Evolutionary conservation across 2,329 filamentous ascomycete species (phyloP), one percentile per base, ranked within the genome.

Genomic region (Colletotrichum sp.): DNA sequence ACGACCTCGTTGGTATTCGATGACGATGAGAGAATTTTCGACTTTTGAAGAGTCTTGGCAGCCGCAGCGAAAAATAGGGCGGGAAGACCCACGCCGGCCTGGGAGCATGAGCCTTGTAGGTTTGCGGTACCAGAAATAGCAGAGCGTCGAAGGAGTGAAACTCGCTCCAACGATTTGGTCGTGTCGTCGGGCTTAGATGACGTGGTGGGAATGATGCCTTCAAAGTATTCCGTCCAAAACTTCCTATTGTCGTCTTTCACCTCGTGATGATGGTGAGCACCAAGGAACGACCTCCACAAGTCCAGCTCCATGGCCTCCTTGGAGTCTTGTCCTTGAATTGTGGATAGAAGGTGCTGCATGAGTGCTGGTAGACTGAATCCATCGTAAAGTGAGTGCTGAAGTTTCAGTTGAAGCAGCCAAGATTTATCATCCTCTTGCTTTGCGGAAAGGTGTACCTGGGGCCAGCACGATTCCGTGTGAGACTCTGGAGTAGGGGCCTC

Each of bases 301-400:
- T 39, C 66, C 10, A 75, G 6, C 12, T 16, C 12, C 5, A 26
- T 3, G 8, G 12, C 8, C n/a, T 8, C 8, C 6, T 24, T 12
- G 8, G 57, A 18, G 6, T 9, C 4, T 22, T 69, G 16, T 2
- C 34, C 26, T 22, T 48, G n/a, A 4, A 74, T 18, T 1, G 5
- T 39, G 9, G 71, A 64, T 6, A 55, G 48, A 1, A 71, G 39
- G 6, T 71, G 55, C 3, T 88, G 81, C 26, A 95, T 85, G 8
- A 98, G 85, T 1, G 89, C 82, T 1, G 93, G 91, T 6, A 98
- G 86, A 79, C 95, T 97, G 75, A 98, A 89, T 8, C 93, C 96
- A 82, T 98, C 96, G 81, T 98, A 99, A 0, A 98, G 87, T 0
- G 95, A 94, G 82, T 99, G 96, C 77, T 98, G 96, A 6, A 98